phyloP scores from a whole-genome alignment of 192 early-diverging fungal genomes.

The Linnemannia hyalina region DNA sequence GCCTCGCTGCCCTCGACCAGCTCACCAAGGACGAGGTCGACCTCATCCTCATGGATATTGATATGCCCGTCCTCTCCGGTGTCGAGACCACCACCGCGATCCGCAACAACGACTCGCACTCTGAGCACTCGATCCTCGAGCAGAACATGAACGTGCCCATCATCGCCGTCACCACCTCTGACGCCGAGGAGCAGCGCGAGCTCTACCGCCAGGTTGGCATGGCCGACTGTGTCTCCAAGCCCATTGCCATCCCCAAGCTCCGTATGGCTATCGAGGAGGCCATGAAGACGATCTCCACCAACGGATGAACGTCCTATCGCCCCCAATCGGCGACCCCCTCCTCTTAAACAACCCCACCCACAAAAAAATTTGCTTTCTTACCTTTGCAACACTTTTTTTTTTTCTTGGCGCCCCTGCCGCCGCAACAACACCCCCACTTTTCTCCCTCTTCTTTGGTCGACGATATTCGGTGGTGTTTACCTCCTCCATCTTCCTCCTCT shows the following conservation, averaged over 20 bases:
- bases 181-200: slow-evolving; percentile 61
- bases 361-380: slow-evolving; percentile 29
- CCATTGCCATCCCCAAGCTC: slow-evolving; percentile 52
- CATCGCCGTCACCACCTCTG: slow-evolving; percentile 75
- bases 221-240: slow-evolving; percentile 69
- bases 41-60: slow-evolving; percentile 77
- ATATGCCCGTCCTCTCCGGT: slow-evolving; percentile 75
- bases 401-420: slow-evolving; percentile 5
- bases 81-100: slow-evolving; percentile 71
- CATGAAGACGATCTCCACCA: slow-evolving; percentile 29
- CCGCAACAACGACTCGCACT: slow-evolving; percentile 51
- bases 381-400: slow-evolving; percentile 25
- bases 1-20: slow-evolving; percentile 62
- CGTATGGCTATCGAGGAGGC: slow-evolving; percentile 57
- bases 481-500: background rate
- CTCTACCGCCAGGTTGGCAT: slow-evolving; percentile 69
- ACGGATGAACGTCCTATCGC: slow-evolving; percentile 19
- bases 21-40: slow-evolving; percentile 65
- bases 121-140: slow-evolving; percentile 54
- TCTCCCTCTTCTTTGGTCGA: too few species aligned
- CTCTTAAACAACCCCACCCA: slow-evolving; percentile 7
- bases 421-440: background rate
- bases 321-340: background rate
- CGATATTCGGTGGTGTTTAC: background rate
- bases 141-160: slow-evolving; percentile 71